Conservation (phyloP, 805 yeast genomes). For the Aciculoconidium aculeatum region DNA sequence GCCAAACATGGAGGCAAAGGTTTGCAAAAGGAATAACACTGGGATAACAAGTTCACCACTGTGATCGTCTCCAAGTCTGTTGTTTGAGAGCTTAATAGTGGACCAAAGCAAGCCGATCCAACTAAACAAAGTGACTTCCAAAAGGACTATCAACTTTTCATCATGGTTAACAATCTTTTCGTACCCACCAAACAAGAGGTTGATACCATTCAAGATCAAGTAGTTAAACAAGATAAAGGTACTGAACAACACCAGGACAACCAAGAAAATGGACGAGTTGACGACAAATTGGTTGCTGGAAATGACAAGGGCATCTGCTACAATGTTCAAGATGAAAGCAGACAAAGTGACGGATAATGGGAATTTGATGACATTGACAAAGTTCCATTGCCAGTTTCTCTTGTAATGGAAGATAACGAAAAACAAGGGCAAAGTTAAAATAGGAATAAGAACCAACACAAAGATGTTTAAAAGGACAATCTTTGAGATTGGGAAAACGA, state of each 20-base stretch:
- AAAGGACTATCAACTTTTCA: conserved; percentile 51
- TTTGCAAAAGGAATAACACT: conserved; percentile 39
- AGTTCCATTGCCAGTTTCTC: conserved; percentile 39
- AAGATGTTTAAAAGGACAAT: conserved; percentile 49
- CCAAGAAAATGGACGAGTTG: conserved; percentile 37
- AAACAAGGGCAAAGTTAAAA: conserved; percentile 43
- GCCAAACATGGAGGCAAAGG: conserved; percentile 48
- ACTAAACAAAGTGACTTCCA: conserved; percentile 47
- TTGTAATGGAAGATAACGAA: conserved; percentile 40
- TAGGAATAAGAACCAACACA: conserved; percentile 50
- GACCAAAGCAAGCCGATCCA: conserved; percentile 51
- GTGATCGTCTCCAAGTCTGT: conserved; percentile 38
- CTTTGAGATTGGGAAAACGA: conserved; percentile 47
- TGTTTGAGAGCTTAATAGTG: conserved; percentile 44
- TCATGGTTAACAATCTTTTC: conserved; percentile 36
- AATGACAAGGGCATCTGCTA: conserved; percentile 14
- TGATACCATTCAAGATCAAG: conserved; percentile 43
- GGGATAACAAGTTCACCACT: conserved; percentile 49
- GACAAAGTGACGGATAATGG: conserved; percentile 55
- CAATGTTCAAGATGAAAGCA: conserved; percentile 20
- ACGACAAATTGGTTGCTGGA: conserved; percentile 28
- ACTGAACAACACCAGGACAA: conserved; percentile 35
- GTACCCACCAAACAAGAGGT: conserved; percentile 25
- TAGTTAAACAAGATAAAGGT: conserved; percentile 51
- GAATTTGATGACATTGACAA: conserved; percentile 44